A percentile compares a stretch with the other conserved stretches of the same genome.
Conservation (phyloP, 2,329 filamentous ascomycete genomes). For the Ophiostoma montium region DNA sequence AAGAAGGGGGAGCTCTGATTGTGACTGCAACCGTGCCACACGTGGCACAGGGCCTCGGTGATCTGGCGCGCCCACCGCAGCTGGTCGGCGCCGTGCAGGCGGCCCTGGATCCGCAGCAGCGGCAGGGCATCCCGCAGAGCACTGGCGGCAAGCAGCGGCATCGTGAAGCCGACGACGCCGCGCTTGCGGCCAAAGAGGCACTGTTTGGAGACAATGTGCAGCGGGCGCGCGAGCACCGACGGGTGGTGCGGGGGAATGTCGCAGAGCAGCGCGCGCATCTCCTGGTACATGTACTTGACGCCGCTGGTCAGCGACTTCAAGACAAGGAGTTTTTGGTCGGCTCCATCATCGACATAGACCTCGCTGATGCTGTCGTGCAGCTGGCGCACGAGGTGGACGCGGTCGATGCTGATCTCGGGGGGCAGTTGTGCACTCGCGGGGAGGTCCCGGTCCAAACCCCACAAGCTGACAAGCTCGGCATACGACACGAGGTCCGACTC, state of each 20-base stretch:
- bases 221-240: constrained; percentile 37
- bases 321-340: constrained; percentile 26
- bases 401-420: constrained; percentile 31
- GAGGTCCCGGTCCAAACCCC: constrained; percentile 28
- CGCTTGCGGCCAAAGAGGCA: constrained; percentile 41
- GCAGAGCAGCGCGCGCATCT: constrained; percentile 38
- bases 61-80: constrained; percentile 41
- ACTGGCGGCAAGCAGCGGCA: constrained; percentile 39
- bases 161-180: constrained; percentile 41
- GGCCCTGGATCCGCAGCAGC: constrained; percentile 31
- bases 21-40: constrained; percentile 30
- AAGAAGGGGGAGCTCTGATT: constrained; percentile 35
- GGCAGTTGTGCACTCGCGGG: constrained; percentile 28
- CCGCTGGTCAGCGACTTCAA: constrained; percentile 45
- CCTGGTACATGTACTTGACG: constrained; percentile 47
- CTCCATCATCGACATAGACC: constrained; percentile 24
- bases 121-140: constrained; percentile 42
- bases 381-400: constrained; percentile 36
- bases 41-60: constrained; percentile 34
- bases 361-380: constrained; percentile 46
- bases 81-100: constrained; percentile 29
- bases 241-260: constrained; percentile 38
- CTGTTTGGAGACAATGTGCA: constrained; percentile 40
- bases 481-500: constrained; percentile 37
- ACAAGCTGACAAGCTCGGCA: constrained; percentile 26